Conservation (phyloP, 768 basidiomycete genomes). For the Cystobasidium ongulense region DNA sequence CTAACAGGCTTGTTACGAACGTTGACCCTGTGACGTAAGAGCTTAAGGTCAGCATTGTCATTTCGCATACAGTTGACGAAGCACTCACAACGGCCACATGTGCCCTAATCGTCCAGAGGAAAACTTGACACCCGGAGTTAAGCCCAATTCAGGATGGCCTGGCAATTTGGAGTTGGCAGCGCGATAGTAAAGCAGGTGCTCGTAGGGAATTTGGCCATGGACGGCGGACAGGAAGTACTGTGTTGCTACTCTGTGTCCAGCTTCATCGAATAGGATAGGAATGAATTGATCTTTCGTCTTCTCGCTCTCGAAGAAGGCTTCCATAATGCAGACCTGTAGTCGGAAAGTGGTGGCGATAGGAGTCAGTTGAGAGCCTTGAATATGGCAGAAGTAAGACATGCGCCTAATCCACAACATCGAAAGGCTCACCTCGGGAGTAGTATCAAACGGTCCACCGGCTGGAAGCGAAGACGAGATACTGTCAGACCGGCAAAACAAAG, state of each 20-base stretch:
- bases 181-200: slow-evolving; percentile 75
- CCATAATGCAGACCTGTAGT: slow-evolving; percentile 50
- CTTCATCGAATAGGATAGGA: slow-evolving; percentile 41
- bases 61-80: neutral
- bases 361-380: neutral
- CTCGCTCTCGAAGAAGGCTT: slow-evolving; percentile 60
- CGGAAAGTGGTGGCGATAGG: neutral
- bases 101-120: slow-evolving; percentile 87
- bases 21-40: neutral
- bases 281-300: slow-evolving; percentile 47
- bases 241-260: slow-evolving; percentile 81
- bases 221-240: slow-evolving; percentile 76
- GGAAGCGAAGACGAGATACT: slow-evolving; percentile 21
- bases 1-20: neutral
- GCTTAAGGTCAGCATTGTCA: too few species aligned
- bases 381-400: neutral
- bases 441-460: slow-evolving; percentile 52
- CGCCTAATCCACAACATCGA: too few species aligned
- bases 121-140: slow-evolving; percentile 88
- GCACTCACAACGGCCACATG: slow-evolving; percentile 54
- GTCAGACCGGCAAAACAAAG: slow-evolving; percentile 24
- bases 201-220: slow-evolving; percentile 61
- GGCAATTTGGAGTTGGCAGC: slow-evolving; percentile 78
- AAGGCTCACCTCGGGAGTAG: slow-evolving; percentile 68
- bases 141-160: slow-evolving; percentile 69